A percentile compares a stretch with the other conserved stretches of the same genome.
These are phyloP conservation scores for Gryganskiella cystojenkinii DNA, from an alignment of 192 early-diverging fungal genomes.

Conservation along the genomic window DNA sequence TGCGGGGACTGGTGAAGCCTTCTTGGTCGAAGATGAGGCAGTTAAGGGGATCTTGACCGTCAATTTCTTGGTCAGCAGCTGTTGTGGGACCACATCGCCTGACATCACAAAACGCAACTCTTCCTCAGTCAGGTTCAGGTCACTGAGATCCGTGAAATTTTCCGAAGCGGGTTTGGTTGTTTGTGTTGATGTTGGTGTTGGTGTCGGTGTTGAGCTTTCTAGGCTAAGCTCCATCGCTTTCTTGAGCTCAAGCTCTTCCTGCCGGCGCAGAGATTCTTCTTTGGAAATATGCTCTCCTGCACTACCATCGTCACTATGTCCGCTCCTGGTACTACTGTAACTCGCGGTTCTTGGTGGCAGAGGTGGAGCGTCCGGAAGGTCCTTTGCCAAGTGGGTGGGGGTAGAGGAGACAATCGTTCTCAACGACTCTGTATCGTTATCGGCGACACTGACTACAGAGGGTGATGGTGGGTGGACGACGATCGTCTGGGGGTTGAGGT, in stretches of 20 bases:
- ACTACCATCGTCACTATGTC: background rate
- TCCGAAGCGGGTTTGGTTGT: background rate
- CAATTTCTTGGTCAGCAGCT: background rate
- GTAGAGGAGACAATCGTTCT: background rate
- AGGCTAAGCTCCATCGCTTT: conserved; percentile 34
- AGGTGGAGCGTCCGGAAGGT: conserved; percentile 14
- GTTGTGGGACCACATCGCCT: background rate
- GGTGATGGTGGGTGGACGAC: conserved; percentile 7
- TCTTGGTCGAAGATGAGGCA: background rate
- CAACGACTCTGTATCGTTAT: background rate
- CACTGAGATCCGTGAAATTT: conserved; percentile 7
- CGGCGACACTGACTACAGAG: background rate
- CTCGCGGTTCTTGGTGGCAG: conserved; percentile 27
- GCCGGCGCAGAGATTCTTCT: conserved; percentile 9
- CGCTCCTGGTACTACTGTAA: conserved; percentile 3
- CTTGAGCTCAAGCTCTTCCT: conserved; percentile 30
- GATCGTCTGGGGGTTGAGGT: background rate
- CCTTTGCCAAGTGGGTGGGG: background rate
- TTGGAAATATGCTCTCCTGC: conserved; percentile 2
- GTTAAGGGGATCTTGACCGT: background rate
- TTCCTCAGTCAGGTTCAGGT: conserved; percentile 18
- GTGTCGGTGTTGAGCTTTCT: too few species aligned
- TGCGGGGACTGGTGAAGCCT: background rate
- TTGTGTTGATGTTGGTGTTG: too few species aligned
- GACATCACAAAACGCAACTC: conserved; percentile 28